Conservation (phyloP, 768 basidiomycete species). For the Dacryopinax primogenitus region DNA sequence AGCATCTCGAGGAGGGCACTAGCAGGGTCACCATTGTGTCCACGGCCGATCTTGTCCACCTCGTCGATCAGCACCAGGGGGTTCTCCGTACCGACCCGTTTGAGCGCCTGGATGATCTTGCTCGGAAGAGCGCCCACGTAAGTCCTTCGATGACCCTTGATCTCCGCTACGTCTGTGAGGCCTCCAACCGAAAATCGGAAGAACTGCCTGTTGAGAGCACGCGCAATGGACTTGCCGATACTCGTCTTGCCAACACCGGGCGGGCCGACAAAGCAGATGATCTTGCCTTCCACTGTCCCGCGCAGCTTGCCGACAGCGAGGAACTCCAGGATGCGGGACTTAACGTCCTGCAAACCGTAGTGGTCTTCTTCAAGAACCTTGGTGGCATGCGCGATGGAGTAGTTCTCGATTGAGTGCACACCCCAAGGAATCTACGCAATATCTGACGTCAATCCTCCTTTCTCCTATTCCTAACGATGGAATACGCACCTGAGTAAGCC, state of each 20-base stretch:
- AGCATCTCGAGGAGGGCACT: slow-evolving; percentile 87
- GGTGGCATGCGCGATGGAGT: slow-evolving; percentile 68
- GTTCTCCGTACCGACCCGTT: slow-evolving; percentile 86
- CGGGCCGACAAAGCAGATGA: slow-evolving; percentile 89
- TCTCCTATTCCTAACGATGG: not conserved
- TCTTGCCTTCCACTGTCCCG: slow-evolving; percentile 93
- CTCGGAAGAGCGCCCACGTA: slow-evolving; percentile 90
- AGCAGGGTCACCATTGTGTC: slow-evolving; percentile 83
- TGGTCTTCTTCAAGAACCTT: slow-evolving; percentile 87
- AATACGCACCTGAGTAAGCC: slow-evolving; percentile 58
- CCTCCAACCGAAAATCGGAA: slow-evolving; percentile 97
- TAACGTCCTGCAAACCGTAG: slow-evolving; percentile 83
- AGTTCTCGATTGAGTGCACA: slow-evolving; percentile 84
- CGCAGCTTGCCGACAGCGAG: slow-evolving; percentile 88
- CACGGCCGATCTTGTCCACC: slow-evolving; percentile 88
- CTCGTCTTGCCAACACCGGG: slow-evolving; percentile 97
- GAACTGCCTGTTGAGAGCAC: slow-evolving; percentile 81
- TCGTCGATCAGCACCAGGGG: slow-evolving; percentile 90
- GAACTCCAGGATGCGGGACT: slow-evolving; percentile 89
- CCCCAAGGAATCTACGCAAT: slow-evolving; percentile 82
- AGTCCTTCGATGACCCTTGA: slow-evolving; percentile 95
- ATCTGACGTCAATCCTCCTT: not conserved
- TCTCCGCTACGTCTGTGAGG: slow-evolving; percentile 94
- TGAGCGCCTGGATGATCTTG: slow-evolving; percentile 88
- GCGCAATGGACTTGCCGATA: slow-evolving; percentile 88